A percentile compares a stretch with the other conserved stretches of the same genome.
Evolutionary conservation across 1,284 basidiomycete genomes (phyloP).

Genomic region (Phellinidium pouzarii): DNA sequence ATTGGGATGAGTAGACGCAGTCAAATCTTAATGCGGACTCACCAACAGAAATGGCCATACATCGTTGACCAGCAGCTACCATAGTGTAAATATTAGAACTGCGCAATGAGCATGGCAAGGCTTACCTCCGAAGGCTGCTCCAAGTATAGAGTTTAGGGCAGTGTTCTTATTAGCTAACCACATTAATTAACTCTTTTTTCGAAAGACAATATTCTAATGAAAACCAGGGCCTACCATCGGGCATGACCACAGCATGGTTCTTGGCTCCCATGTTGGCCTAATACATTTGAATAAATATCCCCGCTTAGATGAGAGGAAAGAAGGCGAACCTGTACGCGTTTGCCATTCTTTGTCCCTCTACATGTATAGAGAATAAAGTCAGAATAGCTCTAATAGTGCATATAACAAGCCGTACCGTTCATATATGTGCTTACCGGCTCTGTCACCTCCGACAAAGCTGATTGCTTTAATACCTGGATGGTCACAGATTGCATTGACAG

Average conservation of each 20-base stretch:
- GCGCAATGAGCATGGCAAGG: constrained; percentile 28
- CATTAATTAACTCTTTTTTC: no score
- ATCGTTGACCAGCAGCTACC: constrained; percentile 91
- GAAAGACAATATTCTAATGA: no score
- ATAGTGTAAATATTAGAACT: constrained; percentile 40
- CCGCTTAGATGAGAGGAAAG: neutral
- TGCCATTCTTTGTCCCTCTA: constrained; percentile 82
- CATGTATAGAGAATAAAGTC: constrained; percentile 7
- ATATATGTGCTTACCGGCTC: constrained; percentile 92
- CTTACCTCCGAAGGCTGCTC: constrained; percentile 89
- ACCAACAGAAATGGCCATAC: constrained; percentile 93
- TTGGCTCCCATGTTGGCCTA: constrained; percentile 93
- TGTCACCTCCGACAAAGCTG: constrained; percentile 95
- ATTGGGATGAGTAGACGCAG: constrained; percentile 5
- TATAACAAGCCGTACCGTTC: constrained; percentile 47
- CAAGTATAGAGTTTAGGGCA: constrained; percentile 88
- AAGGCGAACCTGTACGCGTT: constrained; percentile 79
- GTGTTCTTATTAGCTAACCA: constrained; percentile 94
- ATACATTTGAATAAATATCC: constrained; percentile 6
- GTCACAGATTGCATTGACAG: constrained; percentile 94
- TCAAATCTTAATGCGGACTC: constrained; percentile 23
- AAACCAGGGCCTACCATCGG: constrained; percentile 61
- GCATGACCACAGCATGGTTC: constrained; percentile 94
- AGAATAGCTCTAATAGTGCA: constrained; percentile 1
- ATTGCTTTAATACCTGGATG: constrained; percentile 89